Conservation (phyloP, 305 asterid genomes). For the Ajuga reptans region DNA sequence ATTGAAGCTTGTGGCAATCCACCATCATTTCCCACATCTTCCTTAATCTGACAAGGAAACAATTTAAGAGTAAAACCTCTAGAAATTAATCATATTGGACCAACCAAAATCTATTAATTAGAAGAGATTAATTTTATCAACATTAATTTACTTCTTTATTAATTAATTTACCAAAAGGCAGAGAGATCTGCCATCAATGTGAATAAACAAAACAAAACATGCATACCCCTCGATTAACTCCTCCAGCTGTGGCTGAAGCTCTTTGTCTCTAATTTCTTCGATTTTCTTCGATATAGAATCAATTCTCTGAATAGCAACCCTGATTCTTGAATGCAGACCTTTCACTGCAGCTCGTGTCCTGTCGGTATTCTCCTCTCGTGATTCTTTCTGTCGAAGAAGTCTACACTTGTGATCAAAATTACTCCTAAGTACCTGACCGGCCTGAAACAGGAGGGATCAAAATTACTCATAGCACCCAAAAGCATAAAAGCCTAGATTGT, state of each 20-base stretch:
- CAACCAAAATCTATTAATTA: too few relatives aligned
- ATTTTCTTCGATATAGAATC: constrained; percentile 76
- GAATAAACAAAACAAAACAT: neutral
- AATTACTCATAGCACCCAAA: neutral
- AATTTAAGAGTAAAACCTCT: too few relatives aligned
- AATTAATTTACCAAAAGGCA: neutral
- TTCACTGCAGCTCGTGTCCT: constrained; percentile 82
- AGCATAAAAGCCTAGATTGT: neutral
- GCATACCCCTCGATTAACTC: constrained; percentile 91
- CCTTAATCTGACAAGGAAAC: constrained; percentile 50
- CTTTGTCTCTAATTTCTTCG: constrained; percentile 82
- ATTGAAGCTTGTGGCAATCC: constrained; percentile 76
- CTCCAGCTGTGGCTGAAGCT: constrained; percentile 96
- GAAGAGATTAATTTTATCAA: too few relatives aligned
- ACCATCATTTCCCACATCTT: constrained; percentile 89
- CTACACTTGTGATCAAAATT: constrained; percentile 70
- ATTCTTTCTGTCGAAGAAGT: constrained; percentile 77
- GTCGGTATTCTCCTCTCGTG: constrained; percentile 59
- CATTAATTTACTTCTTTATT: too few relatives aligned
- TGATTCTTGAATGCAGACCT: constrained; percentile 84
- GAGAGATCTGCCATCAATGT: neutral
- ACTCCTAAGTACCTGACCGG: constrained; percentile 57
- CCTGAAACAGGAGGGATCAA: constrained; percentile 41
- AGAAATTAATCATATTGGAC: too few relatives aligned
- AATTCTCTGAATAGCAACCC: constrained; percentile 86